These are phyloP conservation scores for Fagopyrum homotropicum DNA, from an alignment of 148 eudicot species.

Conservation along the genomic window DNA sequence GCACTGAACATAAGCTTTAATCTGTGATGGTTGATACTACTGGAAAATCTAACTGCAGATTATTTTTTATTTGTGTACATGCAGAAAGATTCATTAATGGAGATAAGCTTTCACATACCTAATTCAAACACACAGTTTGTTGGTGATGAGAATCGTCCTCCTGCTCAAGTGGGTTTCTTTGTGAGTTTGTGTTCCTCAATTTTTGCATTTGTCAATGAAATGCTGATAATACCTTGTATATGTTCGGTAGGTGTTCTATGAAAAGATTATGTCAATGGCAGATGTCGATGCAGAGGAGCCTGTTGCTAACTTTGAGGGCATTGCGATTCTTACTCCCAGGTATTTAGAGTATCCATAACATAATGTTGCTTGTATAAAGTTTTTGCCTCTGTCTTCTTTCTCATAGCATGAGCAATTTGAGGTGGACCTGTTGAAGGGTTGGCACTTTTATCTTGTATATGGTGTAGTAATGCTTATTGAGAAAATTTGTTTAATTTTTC, in stretches of 20 bases:
- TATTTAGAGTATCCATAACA: constrained; percentile 6
- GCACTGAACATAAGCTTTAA: constrained; percentile 43
- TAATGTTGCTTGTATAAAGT: no score
- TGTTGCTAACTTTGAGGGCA: constrained; percentile 89
- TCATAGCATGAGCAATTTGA: no score
- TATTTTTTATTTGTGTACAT: constrained; percentile 16
- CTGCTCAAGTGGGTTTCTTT: constrained; percentile 62
- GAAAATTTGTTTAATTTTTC: constrained; percentile 13
- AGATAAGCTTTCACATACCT: constrained; percentile 89
- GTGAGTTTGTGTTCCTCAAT: constrained; percentile 1
- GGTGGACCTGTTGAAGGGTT: no score
- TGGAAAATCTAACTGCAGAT: not conserved
- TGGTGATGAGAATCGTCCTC: constrained; percentile 84
- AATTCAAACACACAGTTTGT: constrained; percentile 86
- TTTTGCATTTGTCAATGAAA: not conserved
- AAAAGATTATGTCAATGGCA: constrained; percentile 86
- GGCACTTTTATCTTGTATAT: not conserved
- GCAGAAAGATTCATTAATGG: constrained; percentile 99
- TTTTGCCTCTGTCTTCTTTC: no score
- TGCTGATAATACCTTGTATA: no score
- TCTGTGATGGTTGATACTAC: constrained; percentile 35
- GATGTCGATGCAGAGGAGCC: constrained; percentile 92
- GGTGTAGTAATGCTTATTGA: constrained; percentile 5
- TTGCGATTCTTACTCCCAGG: constrained; percentile 96
- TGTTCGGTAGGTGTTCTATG: constrained; percentile 64